phyloP scores from a whole-genome alignment of 116 monocot genomes.

The Thalassia testudinum region DNA sequence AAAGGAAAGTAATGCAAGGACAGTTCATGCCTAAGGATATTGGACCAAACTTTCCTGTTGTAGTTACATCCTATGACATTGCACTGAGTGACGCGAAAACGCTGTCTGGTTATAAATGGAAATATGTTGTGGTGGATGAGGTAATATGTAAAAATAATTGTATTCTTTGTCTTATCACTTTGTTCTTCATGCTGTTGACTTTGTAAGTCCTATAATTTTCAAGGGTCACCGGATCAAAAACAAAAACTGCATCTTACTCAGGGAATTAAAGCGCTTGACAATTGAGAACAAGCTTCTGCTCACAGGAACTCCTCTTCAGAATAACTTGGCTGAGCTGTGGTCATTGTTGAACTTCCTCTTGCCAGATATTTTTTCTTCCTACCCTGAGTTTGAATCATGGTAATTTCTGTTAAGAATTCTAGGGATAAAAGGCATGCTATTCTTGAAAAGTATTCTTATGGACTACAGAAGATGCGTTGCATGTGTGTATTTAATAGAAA shows the following conservation, averaged over 20 bases:
- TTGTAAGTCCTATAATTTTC: too few species aligned
- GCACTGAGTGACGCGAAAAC: slow-evolving; percentile 47
- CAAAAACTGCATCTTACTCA: slow-evolving; percentile 55
- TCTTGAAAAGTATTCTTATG: too few species aligned
- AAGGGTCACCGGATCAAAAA: slow-evolving; percentile 95
- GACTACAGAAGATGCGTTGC: too few species aligned
- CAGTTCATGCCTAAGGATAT: slow-evolving; percentile 51
- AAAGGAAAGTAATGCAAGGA: slow-evolving; percentile 40
- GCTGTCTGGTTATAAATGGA: slow-evolving; percentile 62
- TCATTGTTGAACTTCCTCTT: slow-evolving; percentile 88
- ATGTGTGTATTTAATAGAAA: too few species aligned
- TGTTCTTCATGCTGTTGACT: too few species aligned
- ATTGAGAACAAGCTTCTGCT: slow-evolving; percentile 97
- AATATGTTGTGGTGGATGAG: slow-evolving; percentile 92
- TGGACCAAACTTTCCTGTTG: slow-evolving; percentile 67
- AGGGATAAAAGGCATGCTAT: too few species aligned
- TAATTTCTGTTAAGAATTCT: too few species aligned
- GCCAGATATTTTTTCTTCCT: slow-evolving; percentile 87
- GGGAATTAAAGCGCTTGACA: slow-evolving; percentile 51
- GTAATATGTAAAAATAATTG: too few species aligned
- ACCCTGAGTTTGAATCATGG: slow-evolving; percentile 59
- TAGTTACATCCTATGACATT: too few species aligned
- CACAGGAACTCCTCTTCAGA: slow-evolving; percentile 94
- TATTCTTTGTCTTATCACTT: too few species aligned
- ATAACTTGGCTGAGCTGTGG: slow-evolving; percentile 93